These are phyloP conservation scores for Cytospora mali DNA, from an alignment of 2,329 filamentous ascomycete genomes.

Conservation along the genomic window DNA sequence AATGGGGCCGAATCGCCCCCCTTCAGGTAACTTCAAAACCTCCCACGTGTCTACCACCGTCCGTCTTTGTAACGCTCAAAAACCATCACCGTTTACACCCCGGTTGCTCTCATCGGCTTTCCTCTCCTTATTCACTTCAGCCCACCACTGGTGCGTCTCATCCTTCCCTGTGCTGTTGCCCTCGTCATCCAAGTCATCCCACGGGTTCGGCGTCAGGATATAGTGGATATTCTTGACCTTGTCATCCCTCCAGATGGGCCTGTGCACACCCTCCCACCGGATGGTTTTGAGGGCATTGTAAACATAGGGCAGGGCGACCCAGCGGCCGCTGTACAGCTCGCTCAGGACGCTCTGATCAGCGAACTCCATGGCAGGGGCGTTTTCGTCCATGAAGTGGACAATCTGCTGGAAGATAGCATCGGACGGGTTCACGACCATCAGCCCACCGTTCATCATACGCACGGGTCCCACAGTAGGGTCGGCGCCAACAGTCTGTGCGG, in stretches of 20 bases:
- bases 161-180: conserved; percentile 49
- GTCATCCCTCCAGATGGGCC: conserved; percentile 59
- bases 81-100: conserved; percentile 43
- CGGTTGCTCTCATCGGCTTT: conserved; percentile 43
- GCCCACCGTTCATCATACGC: conserved; percentile 58
- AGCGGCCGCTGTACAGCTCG: conserved; percentile 56
- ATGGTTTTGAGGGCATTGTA: conserved; percentile 68
- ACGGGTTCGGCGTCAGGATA: conserved; percentile 64
- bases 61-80: conserved; percentile 27
- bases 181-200: conserved; percentile 53
- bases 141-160: conserved; percentile 60
- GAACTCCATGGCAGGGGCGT: conserved; percentile 55
- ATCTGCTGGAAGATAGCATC: conserved; percentile 52
- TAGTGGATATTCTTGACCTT: conserved; percentile 64
- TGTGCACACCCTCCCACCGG: conserved; percentile 55
- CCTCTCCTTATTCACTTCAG: conserved; percentile 50
- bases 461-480: conserved; percentile 51
- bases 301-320: conserved; percentile 61
- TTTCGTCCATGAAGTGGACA: conserved; percentile 50
- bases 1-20: not conserved
- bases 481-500: conserved; percentile 49
- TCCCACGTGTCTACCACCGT: not conserved
- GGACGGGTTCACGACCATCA: conserved; percentile 60
- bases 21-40: not conserved
- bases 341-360: conserved; percentile 62